Evolutionary conservation across 2,329 filamentous ascomycete species (phyloP).

Genomic region (Aspergillus bombycis): DNA sequence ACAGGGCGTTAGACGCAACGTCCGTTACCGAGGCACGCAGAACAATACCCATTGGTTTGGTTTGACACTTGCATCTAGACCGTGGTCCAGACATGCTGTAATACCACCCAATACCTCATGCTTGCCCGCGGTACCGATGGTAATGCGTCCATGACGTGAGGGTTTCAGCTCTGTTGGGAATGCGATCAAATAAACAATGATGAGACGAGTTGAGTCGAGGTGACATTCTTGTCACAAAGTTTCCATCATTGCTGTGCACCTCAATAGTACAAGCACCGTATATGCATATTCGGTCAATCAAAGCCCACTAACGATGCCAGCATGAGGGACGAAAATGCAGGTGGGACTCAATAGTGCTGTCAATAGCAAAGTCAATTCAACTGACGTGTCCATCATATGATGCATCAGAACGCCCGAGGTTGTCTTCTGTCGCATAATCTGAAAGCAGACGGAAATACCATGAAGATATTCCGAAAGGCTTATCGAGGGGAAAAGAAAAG

Average conservation of each 20-base stretch:
- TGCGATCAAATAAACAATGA: background rate
- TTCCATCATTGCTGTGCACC: constrained; percentile 1
- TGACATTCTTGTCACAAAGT: background rate
- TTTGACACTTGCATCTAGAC: background rate
- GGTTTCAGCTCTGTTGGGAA: background rate
- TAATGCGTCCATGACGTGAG: background rate
- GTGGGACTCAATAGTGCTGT: constrained; percentile 16
- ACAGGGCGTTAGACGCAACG: background rate
- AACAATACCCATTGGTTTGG: background rate
- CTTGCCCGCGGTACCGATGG: background rate
- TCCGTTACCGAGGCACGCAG: background rate
- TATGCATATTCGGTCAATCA: background rate
- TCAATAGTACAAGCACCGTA: background rate
- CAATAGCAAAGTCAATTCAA: constrained; percentile 16
- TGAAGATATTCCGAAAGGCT: background rate
- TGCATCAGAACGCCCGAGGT: constrained; percentile 6
- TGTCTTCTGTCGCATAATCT: background rate
- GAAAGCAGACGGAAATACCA: background rate
- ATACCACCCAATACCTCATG: background rate
- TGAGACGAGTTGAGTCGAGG: background rate
- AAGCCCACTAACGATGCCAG: constrained; percentile 2
- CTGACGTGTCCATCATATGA: constrained; percentile 11
- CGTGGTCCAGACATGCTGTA: background rate
- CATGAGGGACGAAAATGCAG: constrained; percentile 14
- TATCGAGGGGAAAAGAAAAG: background rate